Conservation (phyloP, 2,329 filamentous ascomycete species). For the Lachnellula cervina region DNA sequence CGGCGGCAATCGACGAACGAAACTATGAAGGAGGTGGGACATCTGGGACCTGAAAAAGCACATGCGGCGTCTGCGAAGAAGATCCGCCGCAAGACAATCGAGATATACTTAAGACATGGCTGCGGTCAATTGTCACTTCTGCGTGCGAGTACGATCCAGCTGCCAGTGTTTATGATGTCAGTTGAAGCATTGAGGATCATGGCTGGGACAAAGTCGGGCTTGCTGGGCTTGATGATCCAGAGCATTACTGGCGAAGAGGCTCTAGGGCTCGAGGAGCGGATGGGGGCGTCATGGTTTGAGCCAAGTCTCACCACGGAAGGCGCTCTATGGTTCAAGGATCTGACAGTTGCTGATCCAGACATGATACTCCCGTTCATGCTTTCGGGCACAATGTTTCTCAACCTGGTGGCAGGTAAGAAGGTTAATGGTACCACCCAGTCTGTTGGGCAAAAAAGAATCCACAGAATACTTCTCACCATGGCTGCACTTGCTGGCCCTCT, state of each 20-base stretch:
- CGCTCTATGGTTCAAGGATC: slow-evolving; percentile 56
- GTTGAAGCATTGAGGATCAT: slow-evolving; percentile 45
- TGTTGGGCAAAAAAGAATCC: slow-evolving; percentile 24
- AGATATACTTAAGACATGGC: slow-evolving; percentile 33
- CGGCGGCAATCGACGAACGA: slow-evolving; percentile 25
- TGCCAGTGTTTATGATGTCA: slow-evolving; percentile 42
- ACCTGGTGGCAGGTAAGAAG: slow-evolving; percentile 32
- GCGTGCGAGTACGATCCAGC: slow-evolving; percentile 32
- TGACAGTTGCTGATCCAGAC: slow-evolving; percentile 48
- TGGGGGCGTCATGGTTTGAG: slow-evolving; percentile 11
- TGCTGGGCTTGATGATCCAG: slow-evolving; percentile 34
- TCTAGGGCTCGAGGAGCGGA: background rate
- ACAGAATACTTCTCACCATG: slow-evolving; percentile 32
- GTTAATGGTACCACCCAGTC: background rate
- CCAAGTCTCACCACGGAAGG: slow-evolving; percentile 47
- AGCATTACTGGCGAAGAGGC: slow-evolving; percentile 1
- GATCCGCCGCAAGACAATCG: slow-evolving; percentile 20
- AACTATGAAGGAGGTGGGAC: slow-evolving; percentile 22
- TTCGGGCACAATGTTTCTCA: slow-evolving; percentile 43
- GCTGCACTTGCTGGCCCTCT: slow-evolving; percentile 37
- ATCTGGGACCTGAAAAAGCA: slow-evolving; percentile 19
- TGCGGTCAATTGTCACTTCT: slow-evolving; percentile 33
- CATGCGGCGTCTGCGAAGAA: slow-evolving; percentile 18
- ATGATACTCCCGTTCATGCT: slow-evolving; percentile 45
- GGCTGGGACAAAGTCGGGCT: slow-evolving; percentile 38